Evolutionary conservation across 2,329 filamentous ascomycete genomes (phyloP), one percentile per base, ranked within the genome.

Genomic region (Monosporascus sp.): DNA sequence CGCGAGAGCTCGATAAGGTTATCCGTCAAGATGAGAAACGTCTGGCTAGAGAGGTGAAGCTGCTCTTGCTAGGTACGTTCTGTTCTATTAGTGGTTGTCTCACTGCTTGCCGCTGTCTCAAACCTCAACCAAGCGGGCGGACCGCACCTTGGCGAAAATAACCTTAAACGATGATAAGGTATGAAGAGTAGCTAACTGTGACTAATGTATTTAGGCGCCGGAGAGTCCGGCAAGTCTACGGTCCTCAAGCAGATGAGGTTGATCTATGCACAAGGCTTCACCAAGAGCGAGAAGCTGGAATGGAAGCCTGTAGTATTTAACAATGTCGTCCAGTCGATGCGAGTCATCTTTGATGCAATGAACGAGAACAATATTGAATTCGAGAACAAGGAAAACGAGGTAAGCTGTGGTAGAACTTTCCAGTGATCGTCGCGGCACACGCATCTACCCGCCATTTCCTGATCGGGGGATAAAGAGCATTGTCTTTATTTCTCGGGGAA

Each of bases 181-280:
- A 41, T 51, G 57, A 58, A 62, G 48, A 56, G 45, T 7, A 15
- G 28, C 43, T 46, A 18, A 46, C 43, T 14, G 26, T 26, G 37
- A 20, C 51, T 56, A 60, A 52, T 54, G 38, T 40, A 40, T 59
- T 59, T 63, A 97, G 92, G 93, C 71, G 93, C 93, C 65, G 93
- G 93, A 68, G 93, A 97, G 74, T 94, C 88, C 55, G 90, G 93
- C 60, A 97, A 97, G 74, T 97, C 93, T 8, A 97, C 93, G 1
- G 92, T 97, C 55, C 83, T 97, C 60, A 97, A 97, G 77, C 93
- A 97, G 78, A 97, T 99, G 94, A 93, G 93, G 71, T 86, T 99
- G 72, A 97, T 99, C 64, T 94, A 97, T 71, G 86, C 91, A 15
- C 86, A 91, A 71, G 93, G 94, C 49, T 97, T 97, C 75, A 90